Evolutionary conservation across 495 filamentous ascomycete genomes (phyloP).

Genomic region (Lindgomyces ingoldianus): DNA sequence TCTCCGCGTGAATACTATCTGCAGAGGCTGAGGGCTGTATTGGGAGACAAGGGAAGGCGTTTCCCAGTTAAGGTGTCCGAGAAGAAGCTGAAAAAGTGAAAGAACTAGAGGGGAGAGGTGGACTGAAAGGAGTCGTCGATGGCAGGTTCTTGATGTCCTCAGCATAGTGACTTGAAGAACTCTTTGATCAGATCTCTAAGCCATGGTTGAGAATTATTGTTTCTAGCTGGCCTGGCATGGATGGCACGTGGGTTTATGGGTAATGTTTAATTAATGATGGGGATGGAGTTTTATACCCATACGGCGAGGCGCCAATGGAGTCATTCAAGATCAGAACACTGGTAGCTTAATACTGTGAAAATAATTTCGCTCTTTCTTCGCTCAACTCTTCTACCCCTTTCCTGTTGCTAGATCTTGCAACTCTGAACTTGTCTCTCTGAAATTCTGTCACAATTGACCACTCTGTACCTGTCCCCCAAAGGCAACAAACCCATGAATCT

Average conservation of each 20-base stretch:
- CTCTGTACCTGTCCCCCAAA: too few relatives aligned
- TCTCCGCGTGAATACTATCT: conserved; percentile 14
- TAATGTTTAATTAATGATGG: neutral
- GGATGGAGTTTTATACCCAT: too few relatives aligned
- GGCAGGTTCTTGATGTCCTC: neutral
- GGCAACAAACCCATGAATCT: neutral
- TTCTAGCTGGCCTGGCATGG: neutral
- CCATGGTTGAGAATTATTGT: neutral
- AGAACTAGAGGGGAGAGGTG: neutral
- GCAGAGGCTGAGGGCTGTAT: neutral
- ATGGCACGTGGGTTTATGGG: neutral
- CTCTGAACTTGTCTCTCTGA: too few relatives aligned
- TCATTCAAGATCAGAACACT: too few relatives aligned
- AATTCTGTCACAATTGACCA: too few relatives aligned
- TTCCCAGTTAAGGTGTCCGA: conserved; percentile 8
- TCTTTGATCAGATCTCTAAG: neutral
- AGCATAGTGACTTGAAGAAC: neutral
- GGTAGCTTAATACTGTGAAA: too few relatives aligned
- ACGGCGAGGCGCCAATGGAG: too few relatives aligned
- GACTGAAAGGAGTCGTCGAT: neutral
- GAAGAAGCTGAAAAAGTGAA: neutral
- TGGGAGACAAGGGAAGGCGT: neutral
- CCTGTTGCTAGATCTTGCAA: too few relatives aligned
- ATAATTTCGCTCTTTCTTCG: too few relatives aligned
- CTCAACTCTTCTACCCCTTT: too few relatives aligned